A percentile compares a stretch with the other conserved stretches of the same genome.
Conservation (phyloP, 177 flowering plant species). For the Vitis hybrid region DNA sequence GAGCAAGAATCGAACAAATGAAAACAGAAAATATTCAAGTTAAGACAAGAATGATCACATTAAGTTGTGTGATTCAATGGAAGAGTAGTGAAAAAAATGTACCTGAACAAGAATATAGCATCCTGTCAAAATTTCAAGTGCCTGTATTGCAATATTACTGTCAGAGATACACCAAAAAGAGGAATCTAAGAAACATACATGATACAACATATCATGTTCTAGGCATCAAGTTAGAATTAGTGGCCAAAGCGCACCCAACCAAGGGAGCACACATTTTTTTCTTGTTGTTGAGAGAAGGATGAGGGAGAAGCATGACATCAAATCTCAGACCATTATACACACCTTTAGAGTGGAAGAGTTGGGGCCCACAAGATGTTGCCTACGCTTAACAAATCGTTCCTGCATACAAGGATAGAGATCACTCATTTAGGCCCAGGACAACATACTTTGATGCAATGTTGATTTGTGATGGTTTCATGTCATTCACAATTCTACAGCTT, state of each 20-base stretch:
- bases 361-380: constrained; percentile 87
- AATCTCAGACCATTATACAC: not conserved
- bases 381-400: constrained; percentile 88
- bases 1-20: not conserved
- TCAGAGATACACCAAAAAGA: not conserved
- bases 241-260: no score
- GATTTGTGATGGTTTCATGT: not conserved
- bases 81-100: constrained; percentile 6
- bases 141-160: constrained; percentile 47
- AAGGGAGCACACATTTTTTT: no score
- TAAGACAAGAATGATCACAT: not conserved
- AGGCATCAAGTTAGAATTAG: no score
- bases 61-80: not conserved
- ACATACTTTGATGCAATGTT: not conserved
- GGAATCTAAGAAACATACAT: not conserved
- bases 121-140: constrained; percentile 92
- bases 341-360: constrained; percentile 92
- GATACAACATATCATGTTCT: no score
- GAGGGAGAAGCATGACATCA: no score
- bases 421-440: not conserved
- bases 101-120: constrained; percentile 97
- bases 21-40: not conserved
- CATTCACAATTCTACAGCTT: not conserved
- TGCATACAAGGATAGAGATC: constrained; percentile 27
- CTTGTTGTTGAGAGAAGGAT: no score